phyloP scores from a whole-genome alignment of 1,284 basidiomycete species.

The Termitomyces sp. region DNA sequence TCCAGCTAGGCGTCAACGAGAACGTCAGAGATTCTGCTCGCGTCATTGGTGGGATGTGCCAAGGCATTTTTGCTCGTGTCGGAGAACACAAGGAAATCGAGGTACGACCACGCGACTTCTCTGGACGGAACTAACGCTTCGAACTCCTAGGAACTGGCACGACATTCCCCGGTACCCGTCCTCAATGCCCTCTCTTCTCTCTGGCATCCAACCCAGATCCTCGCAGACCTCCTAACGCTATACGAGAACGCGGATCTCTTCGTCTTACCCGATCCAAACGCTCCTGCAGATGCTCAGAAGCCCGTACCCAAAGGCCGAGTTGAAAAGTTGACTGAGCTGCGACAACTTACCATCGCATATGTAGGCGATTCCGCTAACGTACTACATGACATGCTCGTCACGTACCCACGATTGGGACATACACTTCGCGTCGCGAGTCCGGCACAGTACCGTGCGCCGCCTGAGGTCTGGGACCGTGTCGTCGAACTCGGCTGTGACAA shows the following conservation, averaged over 20 bases:
- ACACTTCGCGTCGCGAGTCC: conserved; percentile 82
- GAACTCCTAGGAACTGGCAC: conserved; percentile 71
- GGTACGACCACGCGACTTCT: conserved; percentile 39
- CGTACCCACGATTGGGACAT: conserved; percentile 90
- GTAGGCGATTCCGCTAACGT: conserved; percentile 97
- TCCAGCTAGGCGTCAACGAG: conserved; percentile 97
- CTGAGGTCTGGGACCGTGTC: conserved; percentile 77
- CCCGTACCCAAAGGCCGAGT: conserved; percentile 2
- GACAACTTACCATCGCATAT: conserved; percentile 82
- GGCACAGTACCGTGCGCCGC: conserved; percentile 71
- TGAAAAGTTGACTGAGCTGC: conserved; percentile 36
- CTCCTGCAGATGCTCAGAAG: background rate
- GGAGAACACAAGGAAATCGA: conserved; percentile 91
- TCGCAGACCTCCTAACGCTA: conserved; percentile 90
- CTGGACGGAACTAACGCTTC: conserved; percentile 8
- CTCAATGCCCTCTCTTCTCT: conserved; percentile 93
- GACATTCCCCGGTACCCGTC: conserved; percentile 88
- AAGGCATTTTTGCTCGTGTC: conserved; percentile 97
- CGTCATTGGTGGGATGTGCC: conserved; percentile 91
- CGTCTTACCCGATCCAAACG: conserved; percentile 13
- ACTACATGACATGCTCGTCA: conserved; percentile 95
- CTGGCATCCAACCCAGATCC: conserved; percentile 95
- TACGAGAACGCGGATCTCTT: conserved; percentile 70
- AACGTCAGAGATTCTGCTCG: conserved; percentile 78
- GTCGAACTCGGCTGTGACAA: conserved; percentile 65